These are phyloP conservation scores for Pythium inflatum DNA, from an alignment of 352 stramenopile genomes.

Conservation along the genomic window DNA sequence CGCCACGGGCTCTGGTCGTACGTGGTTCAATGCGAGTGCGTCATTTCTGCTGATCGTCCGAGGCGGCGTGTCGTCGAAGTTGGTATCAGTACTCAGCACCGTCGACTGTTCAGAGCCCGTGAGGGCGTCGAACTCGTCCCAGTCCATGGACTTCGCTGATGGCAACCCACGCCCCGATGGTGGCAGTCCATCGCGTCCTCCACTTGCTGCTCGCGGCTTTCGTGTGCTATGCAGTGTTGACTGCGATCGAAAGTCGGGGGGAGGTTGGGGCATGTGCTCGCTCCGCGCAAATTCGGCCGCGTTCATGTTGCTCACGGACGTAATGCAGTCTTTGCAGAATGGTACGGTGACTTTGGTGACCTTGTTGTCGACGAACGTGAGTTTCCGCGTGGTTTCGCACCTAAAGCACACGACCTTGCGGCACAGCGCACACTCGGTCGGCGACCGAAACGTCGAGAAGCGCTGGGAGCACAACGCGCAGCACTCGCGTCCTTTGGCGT, in stretches of 20 bases:
- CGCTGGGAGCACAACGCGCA: slow-evolving; percentile 10
- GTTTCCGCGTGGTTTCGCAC: slow-evolving; percentile 16
- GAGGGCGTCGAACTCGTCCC: neutral
- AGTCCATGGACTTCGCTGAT: neutral
- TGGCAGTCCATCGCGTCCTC: neutral
- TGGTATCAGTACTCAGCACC: neutral
- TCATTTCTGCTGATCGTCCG: too few species aligned
- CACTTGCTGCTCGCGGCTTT: neutral
- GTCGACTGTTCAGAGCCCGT: neutral
- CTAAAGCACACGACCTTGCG: neutral
- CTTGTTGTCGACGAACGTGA: neutral
- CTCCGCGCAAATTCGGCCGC: neutral
- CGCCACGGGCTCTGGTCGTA: neutral
- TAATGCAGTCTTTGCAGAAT: slow-evolving; percentile 26
- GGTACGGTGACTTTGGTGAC: neutral
- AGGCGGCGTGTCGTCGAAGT: neutral
- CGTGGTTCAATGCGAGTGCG: too few species aligned
- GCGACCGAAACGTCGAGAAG: neutral
- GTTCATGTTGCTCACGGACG: neutral
- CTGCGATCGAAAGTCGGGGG: too few species aligned
- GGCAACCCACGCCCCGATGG: neutral
- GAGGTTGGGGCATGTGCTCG: slow-evolving; percentile 7
- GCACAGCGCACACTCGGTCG: slow-evolving; percentile 11
- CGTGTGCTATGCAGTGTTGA: too few species aligned
- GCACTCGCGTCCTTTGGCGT: neutral